phyloP scores from a whole-genome alignment of 352 stramenopile species.

The Globisporangium paddicum region DNA sequence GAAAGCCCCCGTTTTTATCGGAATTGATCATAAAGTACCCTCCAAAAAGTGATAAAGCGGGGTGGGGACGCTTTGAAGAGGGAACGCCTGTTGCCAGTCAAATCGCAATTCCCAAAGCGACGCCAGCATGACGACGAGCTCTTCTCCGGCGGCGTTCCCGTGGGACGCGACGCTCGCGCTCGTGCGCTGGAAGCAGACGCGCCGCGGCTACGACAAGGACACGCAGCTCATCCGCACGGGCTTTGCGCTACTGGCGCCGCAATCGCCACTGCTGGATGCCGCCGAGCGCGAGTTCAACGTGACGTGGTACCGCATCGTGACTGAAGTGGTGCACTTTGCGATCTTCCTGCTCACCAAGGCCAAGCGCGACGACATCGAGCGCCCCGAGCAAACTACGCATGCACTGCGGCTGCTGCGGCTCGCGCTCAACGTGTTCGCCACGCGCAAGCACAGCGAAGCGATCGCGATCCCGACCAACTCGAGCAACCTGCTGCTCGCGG shows the following conservation, averaged over 20 bases:
- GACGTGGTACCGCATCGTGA: slow-evolving; percentile 47
- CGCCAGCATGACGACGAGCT: background rate
- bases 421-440: slow-evolving; percentile 37
- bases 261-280: slow-evolving; percentile 15
- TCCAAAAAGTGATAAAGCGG: too few relatives aligned
- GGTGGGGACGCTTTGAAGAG: too few relatives aligned
- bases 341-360: slow-evolving; percentile 62
- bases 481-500: slow-evolving; percentile 68
- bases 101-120: background rate
- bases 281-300: slow-evolving; percentile 53
- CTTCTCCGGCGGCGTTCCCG: slow-evolving; percentile 4
- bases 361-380: slow-evolving; percentile 26
- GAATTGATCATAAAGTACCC: too few relatives aligned
- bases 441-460: slow-evolving; percentile 14
- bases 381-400: slow-evolving; percentile 25
- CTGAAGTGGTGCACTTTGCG: slow-evolving; percentile 63
- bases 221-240: slow-evolving; percentile 31
- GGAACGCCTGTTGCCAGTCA: too few relatives aligned
- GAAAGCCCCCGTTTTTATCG: too few relatives aligned
- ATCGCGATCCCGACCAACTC: slow-evolving; percentile 54
- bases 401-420: slow-evolving; percentile 56
- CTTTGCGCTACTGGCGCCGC: slow-evolving; percentile 25
- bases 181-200: slow-evolving; percentile 59
- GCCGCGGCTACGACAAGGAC: slow-evolving; percentile 49
- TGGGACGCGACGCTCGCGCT: slow-evolving; percentile 56